A percentile compares a stretch with the other conserved stretches of the same genome.
Evolutionary conservation across 2,329 filamentous ascomycete species (phyloP).

Genomic region (Fusarium algeriense): DNA sequence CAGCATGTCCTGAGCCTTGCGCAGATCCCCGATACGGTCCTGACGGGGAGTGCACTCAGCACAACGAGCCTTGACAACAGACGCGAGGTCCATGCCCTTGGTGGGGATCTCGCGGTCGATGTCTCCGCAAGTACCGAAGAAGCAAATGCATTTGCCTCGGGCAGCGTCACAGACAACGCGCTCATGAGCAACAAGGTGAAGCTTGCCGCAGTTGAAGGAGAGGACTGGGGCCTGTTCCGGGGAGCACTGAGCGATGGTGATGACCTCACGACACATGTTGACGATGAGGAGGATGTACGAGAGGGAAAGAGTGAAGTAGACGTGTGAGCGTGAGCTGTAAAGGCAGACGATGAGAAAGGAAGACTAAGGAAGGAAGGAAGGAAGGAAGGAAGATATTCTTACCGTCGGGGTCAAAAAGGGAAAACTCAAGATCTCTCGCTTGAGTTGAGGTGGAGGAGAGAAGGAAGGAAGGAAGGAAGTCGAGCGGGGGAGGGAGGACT

Average conservation of each 20-base stretch:
- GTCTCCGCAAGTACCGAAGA: conserved; percentile 43
- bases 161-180: conserved; percentile 32
- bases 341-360: background rate
- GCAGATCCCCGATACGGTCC: conserved; percentile 27
- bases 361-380: no score
- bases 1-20: conserved; percentile 17
- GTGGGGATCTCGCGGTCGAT: conserved; percentile 3
- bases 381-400: background rate
- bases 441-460: background rate
- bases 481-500: background rate
- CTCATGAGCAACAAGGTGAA: conserved; percentile 40
- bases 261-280: conserved; percentile 42
- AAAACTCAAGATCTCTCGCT: background rate
- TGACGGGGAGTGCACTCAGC: conserved; percentile 32
- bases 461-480: background rate
- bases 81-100: conserved; percentile 6
- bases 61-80: conserved; percentile 30
- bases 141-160: conserved; percentile 36
- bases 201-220: conserved; percentile 39
- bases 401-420: background rate
- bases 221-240: background rate
- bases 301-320: background rate
- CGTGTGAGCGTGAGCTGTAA: background rate
- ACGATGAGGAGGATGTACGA: background rate
- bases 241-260: conserved; percentile 44